Conservation (phyloP, 208 protist species). For the Porcisia hertigi region DNA sequence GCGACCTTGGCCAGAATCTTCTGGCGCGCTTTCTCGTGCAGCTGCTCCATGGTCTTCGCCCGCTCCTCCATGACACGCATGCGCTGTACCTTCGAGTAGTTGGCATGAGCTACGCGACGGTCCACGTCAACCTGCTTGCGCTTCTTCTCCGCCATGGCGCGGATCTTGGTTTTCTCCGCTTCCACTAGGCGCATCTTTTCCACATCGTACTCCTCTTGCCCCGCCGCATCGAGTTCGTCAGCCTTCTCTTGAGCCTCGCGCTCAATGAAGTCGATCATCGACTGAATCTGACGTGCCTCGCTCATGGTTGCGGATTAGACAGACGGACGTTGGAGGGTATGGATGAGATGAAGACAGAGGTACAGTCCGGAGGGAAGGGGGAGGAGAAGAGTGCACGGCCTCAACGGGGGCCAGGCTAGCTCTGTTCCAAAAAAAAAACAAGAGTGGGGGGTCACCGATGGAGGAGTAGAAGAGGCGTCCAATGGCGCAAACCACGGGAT, state of each 20-base stretch:
- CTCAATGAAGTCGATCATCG: conserved; percentile 95
- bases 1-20: conserved; percentile 57
- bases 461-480: background rate
- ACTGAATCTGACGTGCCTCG: conserved; percentile 90
- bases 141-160: conserved; percentile 69
- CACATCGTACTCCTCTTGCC: conserved; percentile 91
- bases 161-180: conserved; percentile 85
- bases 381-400: background rate
- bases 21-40: conserved; percentile 72
- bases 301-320: conserved; percentile 57
- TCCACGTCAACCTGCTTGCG: conserved; percentile 88
- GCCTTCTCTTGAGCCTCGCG: conserved; percentile 92
- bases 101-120: conserved; percentile 79
- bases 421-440: background rate
- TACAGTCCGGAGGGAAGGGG: background rate
- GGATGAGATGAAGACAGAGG: background rate
- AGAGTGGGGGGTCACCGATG: background rate
- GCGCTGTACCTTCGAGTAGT: conserved; percentile 84
- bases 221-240: conserved; percentile 85
- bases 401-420: background rate
- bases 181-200: conserved; percentile 90
- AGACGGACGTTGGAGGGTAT: background rate
- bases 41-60: conserved; percentile 70
- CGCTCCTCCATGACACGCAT: conserved; percentile 85
- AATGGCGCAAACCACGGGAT: background rate